Evolutionary conservation across 106 monocot genomes (phyloP), one percentile per base, ranked within the genome.

Genomic region (Triglochin maritima): DNA sequence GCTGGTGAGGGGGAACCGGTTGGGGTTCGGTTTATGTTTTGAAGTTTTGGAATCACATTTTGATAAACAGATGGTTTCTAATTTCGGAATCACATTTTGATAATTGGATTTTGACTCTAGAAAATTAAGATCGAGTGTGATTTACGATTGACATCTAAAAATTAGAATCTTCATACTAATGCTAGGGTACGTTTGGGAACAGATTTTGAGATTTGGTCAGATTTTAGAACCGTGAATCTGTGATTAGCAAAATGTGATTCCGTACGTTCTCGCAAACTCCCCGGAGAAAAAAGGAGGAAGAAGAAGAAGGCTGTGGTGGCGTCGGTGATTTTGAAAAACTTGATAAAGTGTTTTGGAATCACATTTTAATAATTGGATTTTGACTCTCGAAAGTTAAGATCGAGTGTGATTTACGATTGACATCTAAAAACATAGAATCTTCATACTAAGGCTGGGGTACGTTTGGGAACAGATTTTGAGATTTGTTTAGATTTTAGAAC

Each of bases 301-400:
- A 70, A 45, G 71, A 79, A 67, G 52, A 12, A 51, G 4, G 49
- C 63, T 9, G 54, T 49, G 53, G 14, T 50, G 45, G 76, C 80
- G 5, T 43, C 74, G 14, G 46, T 56, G 44, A 70, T 68, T 49
- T 78, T 75, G 5, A 73, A 78, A 58, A 89, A 92, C 77, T 98
- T 92, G 53, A 3, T 98, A 92, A 68, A 92, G 98, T 43, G 58
- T 58, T 46, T 45, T 64, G 29, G 29, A 29, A 29, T 29, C 29
- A 1, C 3, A 5, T 64, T n/a, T 64, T 64, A 0, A 46, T 49
- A 48, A 48, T 49, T 55, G 55, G 55, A 55, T 55, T 6, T 55
- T 55, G 6, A n/a, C 3, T 6, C 14, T 3, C 11, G 3, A n/a
- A 55, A n/a, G 10, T 55, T 55, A n/a, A 55, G 55, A 55, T 10